Evolutionary conservation across 306 rosid genomes (phyloP).

Genomic region (Hippophae gyantsensis): DNA sequence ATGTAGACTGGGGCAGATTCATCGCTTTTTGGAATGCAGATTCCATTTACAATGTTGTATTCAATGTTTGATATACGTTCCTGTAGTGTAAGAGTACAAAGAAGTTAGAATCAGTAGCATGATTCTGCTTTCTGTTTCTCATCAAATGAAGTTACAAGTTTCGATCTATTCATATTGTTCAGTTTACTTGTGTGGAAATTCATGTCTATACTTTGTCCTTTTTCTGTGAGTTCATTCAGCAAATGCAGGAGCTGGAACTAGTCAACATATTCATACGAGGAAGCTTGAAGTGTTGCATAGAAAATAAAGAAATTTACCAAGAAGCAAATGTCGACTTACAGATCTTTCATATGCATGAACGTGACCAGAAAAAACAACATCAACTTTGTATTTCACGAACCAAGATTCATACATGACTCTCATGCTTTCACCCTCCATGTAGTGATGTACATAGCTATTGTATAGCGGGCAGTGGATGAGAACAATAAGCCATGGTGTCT

Average conservation of each 20-base stretch:
- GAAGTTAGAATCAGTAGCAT: background rate
- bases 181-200: no score
- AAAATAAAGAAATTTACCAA: background rate
- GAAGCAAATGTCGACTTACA: conserved; percentile 28
- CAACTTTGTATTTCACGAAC: conserved; percentile 55
- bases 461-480: conserved; percentile 67
- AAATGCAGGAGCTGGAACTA: no score
- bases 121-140: no score
- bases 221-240: no score
- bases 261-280: no score
- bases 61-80: conserved; percentile 56
- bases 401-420: conserved; percentile 53
- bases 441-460: conserved; percentile 63
- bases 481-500: conserved; percentile 88
- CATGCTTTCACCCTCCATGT: conserved; percentile 70
- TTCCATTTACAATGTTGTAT: conserved; percentile 41
- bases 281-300: background rate
- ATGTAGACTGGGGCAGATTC: conserved; percentile 56
- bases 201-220: no score
- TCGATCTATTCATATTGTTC: no score
- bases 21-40: conserved; percentile 38
- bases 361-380: conserved; percentile 51
- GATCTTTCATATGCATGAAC: conserved; percentile 72
- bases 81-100: conserved; percentile 22
- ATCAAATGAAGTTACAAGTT: no score